Conservation (phyloP, 331 rosid genomes). For the Dryas integrifolia region DNA sequence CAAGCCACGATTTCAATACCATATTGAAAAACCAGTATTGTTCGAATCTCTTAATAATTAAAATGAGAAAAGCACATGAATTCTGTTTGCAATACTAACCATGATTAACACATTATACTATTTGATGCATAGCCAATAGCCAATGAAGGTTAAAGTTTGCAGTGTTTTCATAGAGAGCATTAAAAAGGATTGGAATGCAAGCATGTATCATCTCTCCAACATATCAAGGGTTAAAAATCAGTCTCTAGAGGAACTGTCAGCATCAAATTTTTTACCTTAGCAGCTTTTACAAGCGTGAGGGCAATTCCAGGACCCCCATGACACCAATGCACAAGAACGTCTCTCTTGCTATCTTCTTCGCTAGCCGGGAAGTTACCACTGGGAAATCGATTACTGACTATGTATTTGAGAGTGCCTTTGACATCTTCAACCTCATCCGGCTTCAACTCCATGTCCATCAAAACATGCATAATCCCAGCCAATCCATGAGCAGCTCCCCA, state of each 20-base stretch:
- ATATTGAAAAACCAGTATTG: neutral
- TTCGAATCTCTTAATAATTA: neutral
- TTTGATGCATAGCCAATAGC: neutral
- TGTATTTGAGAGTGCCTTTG: conserved; percentile 61
- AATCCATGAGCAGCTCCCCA: conserved; percentile 90
- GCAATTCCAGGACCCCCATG: conserved; percentile 85
- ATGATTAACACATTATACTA: neutral
- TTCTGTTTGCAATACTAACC: neutral
- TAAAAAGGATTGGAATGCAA: too few relatives aligned
- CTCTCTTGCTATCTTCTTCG: conserved; percentile 56
- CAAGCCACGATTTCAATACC: neutral
- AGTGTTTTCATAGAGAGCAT: too few relatives aligned
- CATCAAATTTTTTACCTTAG: conserved; percentile 46
- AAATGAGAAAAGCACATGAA: conserved; percentile 13
- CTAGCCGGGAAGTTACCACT: conserved; percentile 68
- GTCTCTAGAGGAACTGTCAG: neutral
- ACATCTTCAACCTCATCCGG: conserved; percentile 67
- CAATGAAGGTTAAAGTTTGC: neutral
- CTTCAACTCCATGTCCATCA: conserved; percentile 69
- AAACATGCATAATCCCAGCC: conserved; percentile 79
- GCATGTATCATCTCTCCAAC: neutral
- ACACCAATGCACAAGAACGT: conserved; percentile 78
- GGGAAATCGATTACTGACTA: conserved; percentile 49
- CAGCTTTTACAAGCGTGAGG: conserved; percentile 76
- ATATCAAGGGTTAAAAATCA: conserved; percentile 14